These are phyloP conservation scores for Lachnellula hyalina DNA, from an alignment of 2,329 filamentous ascomycete genomes.

Conservation along the genomic window DNA sequence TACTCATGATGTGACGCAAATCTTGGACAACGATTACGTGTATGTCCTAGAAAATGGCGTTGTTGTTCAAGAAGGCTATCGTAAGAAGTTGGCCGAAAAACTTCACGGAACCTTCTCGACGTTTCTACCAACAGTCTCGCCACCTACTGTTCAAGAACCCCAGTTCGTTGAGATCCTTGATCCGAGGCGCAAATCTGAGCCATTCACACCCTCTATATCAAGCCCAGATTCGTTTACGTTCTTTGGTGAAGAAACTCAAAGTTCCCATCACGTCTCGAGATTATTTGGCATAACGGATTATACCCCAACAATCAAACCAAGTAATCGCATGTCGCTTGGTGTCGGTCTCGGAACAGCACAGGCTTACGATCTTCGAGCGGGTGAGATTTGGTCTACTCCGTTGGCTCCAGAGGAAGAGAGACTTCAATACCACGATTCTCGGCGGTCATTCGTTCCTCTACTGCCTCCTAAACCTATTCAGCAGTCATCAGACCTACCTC, in stretches of 20 bases:
- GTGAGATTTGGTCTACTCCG: slow-evolving; percentile 18
- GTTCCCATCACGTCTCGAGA: slow-evolving; percentile 10
- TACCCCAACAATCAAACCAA: background rate
- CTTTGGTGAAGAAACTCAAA: slow-evolving; percentile 1
- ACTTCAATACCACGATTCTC: background rate
- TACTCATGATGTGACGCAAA: slow-evolving; percentile 81
- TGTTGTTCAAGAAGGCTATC: slow-evolving; percentile 65
- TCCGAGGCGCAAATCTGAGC: slow-evolving; percentile 10
- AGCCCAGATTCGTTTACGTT: background rate
- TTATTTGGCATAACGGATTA: slow-evolving; percentile 10
- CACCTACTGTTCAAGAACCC: background rate
- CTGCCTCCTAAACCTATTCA: background rate
- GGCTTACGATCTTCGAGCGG: slow-evolving; percentile 14
- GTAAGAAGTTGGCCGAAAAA: slow-evolving; percentile 46
- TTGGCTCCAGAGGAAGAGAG: background rate
- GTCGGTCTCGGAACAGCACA: slow-evolving; percentile 14
- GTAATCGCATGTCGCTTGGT: slow-evolving; percentile 10
- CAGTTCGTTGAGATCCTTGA: background rate
- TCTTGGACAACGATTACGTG: slow-evolving; percentile 66
- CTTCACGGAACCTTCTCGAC: slow-evolving; percentile 42
- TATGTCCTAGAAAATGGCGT: slow-evolving; percentile 70
- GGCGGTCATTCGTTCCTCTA: background rate
- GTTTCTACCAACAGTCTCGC: slow-evolving; percentile 29
- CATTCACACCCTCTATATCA: slow-evolving; percentile 4
- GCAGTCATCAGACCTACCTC: background rate